Base-by-base conservation (phyloP, 306 rosid genomes). In the Cicer chorassanicum region DNA sequence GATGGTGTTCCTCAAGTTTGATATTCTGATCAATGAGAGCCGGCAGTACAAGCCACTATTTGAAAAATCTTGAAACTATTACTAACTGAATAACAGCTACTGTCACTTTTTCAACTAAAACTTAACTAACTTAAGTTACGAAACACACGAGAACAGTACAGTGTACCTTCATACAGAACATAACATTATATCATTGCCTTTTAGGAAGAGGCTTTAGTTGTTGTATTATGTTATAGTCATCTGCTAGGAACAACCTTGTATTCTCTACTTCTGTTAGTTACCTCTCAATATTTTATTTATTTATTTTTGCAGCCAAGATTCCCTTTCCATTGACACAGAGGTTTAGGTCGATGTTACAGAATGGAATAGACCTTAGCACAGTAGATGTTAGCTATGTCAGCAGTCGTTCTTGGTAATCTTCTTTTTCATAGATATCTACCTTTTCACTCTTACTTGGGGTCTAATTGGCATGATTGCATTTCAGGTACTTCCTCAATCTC, bases 311-410 rank as follows among this genome's bases (percentile, higher is more conserved):
- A 92, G 99, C 99, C 80, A 94, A 94, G 87, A 94, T 94, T 77
- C 99, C 99, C 71, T 94, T 94, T 81, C 99, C 99, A 4, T 75
- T 95, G 85, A 95, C 99, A 49, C 98, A 95, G 81, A 92, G 99
- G 82, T 95, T 95, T 83, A 82, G 99, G 86, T 85, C 98, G 1
- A 95, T 95, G 99, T 83, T 92, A 67, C 99, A 95, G 73, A 95
- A 92, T 86, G 99, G 99, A 70, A 95, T 95, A 80, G 99, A 95
- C 88, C 88, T 95, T 82, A 95, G 99, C 86, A 90, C 99, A 66
- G 99, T 95, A 68, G 97, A 95, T 84, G 99, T 95, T 81, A 95
- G 99, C 89, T 95, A 95, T 69, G 99, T 95, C 88, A 95, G 98
- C 80, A 92, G 99, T 78, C 99, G 99, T 65, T 95, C 99, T 49